Evolutionary conservation across 2,329 filamentous ascomycete genomes (phyloP).

Genomic region (Metarhizium anisopliae): DNA sequence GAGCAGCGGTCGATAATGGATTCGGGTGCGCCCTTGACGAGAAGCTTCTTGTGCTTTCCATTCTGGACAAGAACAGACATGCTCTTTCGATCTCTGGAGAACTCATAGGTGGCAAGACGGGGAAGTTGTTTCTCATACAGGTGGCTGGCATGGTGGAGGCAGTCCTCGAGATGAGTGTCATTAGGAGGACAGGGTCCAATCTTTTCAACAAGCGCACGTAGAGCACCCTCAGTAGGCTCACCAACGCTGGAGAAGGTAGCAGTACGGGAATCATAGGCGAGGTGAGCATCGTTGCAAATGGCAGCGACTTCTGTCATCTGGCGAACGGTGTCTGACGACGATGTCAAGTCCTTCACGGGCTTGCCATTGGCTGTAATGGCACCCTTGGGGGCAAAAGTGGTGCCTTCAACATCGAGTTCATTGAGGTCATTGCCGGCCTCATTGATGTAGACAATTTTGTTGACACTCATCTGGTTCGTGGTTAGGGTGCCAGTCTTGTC

Average conservation of each 20-base stretch:
- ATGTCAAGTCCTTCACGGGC: slow-evolving; percentile 56
- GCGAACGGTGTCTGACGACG: slow-evolving; percentile 64
- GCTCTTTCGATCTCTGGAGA: slow-evolving; percentile 95
- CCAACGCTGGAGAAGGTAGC: slow-evolving; percentile 74
- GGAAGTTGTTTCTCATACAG: slow-evolving; percentile 71
- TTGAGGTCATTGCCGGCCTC: slow-evolving; percentile 65
- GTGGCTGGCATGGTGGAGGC: slow-evolving; percentile 72
- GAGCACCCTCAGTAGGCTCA: slow-evolving; percentile 89
- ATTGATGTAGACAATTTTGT: slow-evolving; percentile 78
- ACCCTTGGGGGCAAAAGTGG: slow-evolving; percentile 81
- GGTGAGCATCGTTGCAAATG: slow-evolving; percentile 80
- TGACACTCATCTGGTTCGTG: slow-evolving; percentile 99
- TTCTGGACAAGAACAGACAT: slow-evolving; percentile 90
- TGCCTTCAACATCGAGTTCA: slow-evolving; percentile 84
- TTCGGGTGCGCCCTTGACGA: slow-evolving; percentile 95
- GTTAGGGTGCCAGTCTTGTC: slow-evolving; percentile 98
- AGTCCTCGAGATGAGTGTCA: slow-evolving; percentile 46
- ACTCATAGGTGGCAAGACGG: slow-evolving; percentile 83
- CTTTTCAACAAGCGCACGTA: slow-evolving; percentile 88
- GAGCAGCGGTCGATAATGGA: slow-evolving; percentile 89
- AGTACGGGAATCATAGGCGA: slow-evolving; percentile 72
- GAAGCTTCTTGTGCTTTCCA: slow-evolving; percentile 63
- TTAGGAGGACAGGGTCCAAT: slow-evolving; percentile 68
- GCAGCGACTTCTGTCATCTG: slow-evolving; percentile 66
- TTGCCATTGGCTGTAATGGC: slow-evolving; percentile 62